A percentile compares a stretch with the other conserved stretches of the same genome.
These are phyloP conservation scores for Cryptococcus sp. DNA, from an alignment of 1,284 basidiomycete species.

Conservation along the genomic window DNA sequence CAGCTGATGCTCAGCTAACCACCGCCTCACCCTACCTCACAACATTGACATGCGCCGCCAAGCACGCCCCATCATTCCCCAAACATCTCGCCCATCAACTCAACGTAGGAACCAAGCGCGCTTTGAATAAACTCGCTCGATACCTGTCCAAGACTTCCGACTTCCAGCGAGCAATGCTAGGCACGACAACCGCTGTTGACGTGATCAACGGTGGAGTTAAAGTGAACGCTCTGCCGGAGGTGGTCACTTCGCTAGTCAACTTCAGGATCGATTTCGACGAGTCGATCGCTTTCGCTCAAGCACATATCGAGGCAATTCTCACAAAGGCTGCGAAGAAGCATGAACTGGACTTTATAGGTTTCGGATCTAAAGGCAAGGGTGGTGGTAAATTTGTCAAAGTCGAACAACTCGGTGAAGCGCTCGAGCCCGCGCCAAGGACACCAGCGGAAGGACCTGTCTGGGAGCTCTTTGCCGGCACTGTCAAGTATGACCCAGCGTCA, in stretches of 20 bases:
- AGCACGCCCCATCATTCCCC: slow-evolving; percentile 43
- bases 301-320: slow-evolving; percentile 28
- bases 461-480: slow-evolving; percentile 46
- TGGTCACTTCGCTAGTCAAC: slow-evolving; percentile 40
- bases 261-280: slow-evolving; percentile 47
- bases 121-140: slow-evolving; percentile 46
- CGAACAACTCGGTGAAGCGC: slow-evolving; percentile 37
- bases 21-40: slow-evolving; percentile 47
- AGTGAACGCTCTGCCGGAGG: slow-evolving; percentile 36
- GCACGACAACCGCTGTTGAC: slow-evolving; percentile 42
- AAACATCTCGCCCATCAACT: slow-evolving; percentile 32
- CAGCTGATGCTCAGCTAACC: slow-evolving; percentile 24
- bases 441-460: slow-evolving; percentile 38
- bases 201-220: slow-evolving; percentile 42
- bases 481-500: slow-evolving; percentile 23
- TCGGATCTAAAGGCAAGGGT: slow-evolving; percentile 13
- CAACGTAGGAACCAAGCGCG: slow-evolving; percentile 23
- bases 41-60: slow-evolving; percentile 48
- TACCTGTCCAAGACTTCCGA: slow-evolving; percentile 26
- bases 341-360: slow-evolving; percentile 26
- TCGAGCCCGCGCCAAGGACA: slow-evolving; percentile 45
- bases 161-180: slow-evolving; percentile 20
- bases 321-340: slow-evolving; percentile 31
- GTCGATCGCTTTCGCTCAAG: slow-evolving; percentile 30
- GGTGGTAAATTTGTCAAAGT: slow-evolving; percentile 26